Base-by-base conservation (phyloP, 2,329 filamentous ascomycete genomes). In the Lasiodiplodia gonubiensis region DNA sequence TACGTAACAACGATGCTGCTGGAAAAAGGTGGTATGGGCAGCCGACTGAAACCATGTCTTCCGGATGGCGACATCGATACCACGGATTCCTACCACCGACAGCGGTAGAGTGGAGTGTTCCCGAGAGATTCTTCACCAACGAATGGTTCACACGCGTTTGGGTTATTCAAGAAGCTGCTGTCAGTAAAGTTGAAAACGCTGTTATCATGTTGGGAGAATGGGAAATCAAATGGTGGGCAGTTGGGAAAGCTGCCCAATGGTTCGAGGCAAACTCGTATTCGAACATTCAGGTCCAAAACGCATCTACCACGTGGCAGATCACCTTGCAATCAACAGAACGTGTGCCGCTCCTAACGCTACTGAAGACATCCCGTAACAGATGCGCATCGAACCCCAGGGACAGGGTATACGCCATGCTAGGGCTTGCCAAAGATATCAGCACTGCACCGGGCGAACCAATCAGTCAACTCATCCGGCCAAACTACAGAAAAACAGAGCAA, bases 1-100 rank as follows among this genome's bases (percentile, higher is more conserved):
- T 42, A 16, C 39, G 39, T 2, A 42, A 42, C 10, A 7, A 8
- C 2, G 30, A 30, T 30, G 6, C 1, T 1, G 6, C 6, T 42
- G 14, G 16, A n/a, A 6, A 18, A 42, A 2, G 0, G 16, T 42
- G 39, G 39, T n/a, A 42, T 18, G 39, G 39, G 39, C 4, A 42
- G 39, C 4, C 4, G 16, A 6, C 18, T 5, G 1, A 3, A 4
- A 42, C 18, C 16, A 42, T 42, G 39, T 0, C 1, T 7, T 16
- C 39, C 5, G 5, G 0, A 7, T 7, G 16, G 8, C 39, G 39
- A n/a, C 4, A 42, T 7, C 0, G 0, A 7, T 3, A 18, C 1
- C 39, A 42, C 39, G 39, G 39, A n/a, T 7, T 18, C 18, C 16
- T n/a, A n/a, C 6, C 1, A 7, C 4, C 16, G 4, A 1, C 2